phyloP scores from a whole-genome alignment of 805 yeast species.

The Kodamaea fukazawae region DNA sequence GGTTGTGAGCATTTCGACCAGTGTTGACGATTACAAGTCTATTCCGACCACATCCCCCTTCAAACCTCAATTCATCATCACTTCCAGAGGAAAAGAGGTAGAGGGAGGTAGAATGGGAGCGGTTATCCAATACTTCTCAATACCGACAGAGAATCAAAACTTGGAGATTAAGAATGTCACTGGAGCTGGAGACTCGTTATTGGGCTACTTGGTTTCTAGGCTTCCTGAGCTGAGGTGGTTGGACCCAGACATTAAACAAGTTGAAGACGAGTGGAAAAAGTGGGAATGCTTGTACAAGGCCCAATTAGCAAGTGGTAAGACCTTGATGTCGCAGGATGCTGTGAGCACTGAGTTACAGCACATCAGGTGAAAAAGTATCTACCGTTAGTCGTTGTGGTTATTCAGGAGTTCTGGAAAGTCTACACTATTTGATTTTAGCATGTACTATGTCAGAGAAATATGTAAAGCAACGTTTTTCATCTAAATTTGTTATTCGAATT shows the following conservation, averaged over 20 bases:
- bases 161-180: slow-evolving; percentile 60
- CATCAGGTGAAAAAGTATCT: slow-evolving; percentile 2
- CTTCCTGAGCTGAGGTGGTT: slow-evolving; percentile 28
- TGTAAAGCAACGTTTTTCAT: too few relatives aligned
- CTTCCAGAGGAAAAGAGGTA: slow-evolving; percentile 13
- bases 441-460: too few relatives aligned
- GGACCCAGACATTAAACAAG: slow-evolving; percentile 17
- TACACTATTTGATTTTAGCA: too few relatives aligned
- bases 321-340: slow-evolving; percentile 21
- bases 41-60: slow-evolving; percentile 31
- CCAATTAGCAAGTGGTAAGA: slow-evolving; percentile 40
- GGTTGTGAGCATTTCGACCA: slow-evolving; percentile 32
- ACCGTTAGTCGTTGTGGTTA: too few relatives aligned
- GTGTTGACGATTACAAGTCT: slow-evolving; percentile 29
- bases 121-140: slow-evolving; percentile 59
- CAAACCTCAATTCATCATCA: slow-evolving; percentile 22
- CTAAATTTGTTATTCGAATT: too few relatives aligned
- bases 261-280: slow-evolving; percentile 36
- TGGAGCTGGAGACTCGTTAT: slow-evolving; percentile 85
- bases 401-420: too few relatives aligned
- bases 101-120: slow-evolving; percentile 42
- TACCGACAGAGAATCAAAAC: slow-evolving; percentile 29
- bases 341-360: slow-evolving; percentile 22
- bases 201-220: slow-evolving; percentile 56
- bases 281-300: slow-evolving; percentile 37